Evolutionary conservation across 371 early-diverging fungal species (phyloP).

Genomic region (Mortierella sp.): DNA sequence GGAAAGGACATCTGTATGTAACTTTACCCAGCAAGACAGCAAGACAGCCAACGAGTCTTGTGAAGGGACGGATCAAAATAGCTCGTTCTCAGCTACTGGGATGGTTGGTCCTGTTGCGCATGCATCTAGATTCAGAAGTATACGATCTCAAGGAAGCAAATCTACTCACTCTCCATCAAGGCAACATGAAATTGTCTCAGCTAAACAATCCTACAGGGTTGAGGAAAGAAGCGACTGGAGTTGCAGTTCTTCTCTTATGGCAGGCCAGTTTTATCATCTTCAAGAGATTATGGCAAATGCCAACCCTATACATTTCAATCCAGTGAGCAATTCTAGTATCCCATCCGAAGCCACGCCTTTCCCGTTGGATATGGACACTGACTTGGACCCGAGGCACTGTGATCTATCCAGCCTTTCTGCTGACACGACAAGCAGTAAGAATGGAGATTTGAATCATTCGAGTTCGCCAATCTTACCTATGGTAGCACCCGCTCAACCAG

Average conservation of each 20-base stretch:
- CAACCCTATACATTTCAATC: not conserved
- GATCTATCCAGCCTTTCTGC: not conserved
- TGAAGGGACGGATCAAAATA: not conserved
- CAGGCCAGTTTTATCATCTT: not conserved
- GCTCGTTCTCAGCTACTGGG: not conserved
- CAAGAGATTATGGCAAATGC: constrained; percentile 1
- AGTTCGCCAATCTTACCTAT: not conserved
- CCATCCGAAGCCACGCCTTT: not conserved
- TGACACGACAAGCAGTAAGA: not conserved
- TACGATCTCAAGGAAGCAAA: not conserved
- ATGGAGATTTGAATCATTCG: not conserved
- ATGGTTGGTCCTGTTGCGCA: not conserved
- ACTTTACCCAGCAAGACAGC: not conserved
- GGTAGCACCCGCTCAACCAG: not conserved
- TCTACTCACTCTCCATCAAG: not conserved
- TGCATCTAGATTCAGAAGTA: not conserved
- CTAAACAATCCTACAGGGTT: not conserved
- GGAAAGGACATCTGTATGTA: not conserved
- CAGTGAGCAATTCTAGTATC: no score
- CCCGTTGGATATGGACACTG: not conserved
- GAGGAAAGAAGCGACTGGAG: not conserved
- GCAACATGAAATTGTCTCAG: not conserved
- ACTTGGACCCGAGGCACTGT: not conserved
- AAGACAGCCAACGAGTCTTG: not conserved
- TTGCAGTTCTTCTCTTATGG: not conserved